phyloP scores from a whole-genome alignment of 176 grass and related monocot species.

The Elaeis guineensis region DNA sequence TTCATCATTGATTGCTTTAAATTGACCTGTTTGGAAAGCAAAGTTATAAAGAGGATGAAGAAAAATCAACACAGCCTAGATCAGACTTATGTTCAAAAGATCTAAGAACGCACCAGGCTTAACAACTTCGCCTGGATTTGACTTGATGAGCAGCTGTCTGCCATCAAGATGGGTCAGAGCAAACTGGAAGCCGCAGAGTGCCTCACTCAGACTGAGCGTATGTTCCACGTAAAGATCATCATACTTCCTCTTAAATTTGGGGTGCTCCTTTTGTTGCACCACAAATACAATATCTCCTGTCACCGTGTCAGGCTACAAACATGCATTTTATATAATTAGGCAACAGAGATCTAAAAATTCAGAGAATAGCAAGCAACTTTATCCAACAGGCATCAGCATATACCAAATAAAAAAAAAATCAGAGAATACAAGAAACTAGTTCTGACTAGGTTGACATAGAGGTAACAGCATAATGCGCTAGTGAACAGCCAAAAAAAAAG shows the following conservation, averaged over 20 bases:
- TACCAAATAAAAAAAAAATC: no score
- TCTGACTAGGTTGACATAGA: no score
- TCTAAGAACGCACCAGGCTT: conserved; percentile 53
- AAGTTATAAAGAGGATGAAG: no score
- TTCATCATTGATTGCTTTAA: conserved; percentile 87
- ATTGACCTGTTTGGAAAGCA: conserved; percentile 41
- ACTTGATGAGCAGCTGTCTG: conserved; percentile 80
- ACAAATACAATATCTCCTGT: conserved; percentile 94
- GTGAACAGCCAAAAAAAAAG: no score
- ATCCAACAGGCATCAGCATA: no score
- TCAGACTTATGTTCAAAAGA: no score
- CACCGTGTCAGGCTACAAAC: conserved; percentile 71
- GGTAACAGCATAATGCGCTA: no score
- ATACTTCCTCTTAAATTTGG: conserved; percentile 80
- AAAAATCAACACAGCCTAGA: no score
- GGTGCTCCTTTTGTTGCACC: conserved; percentile 83
- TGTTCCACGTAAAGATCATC: conserved; percentile 77
- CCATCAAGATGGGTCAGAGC: conserved; percentile 83
- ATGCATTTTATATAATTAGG: no score
- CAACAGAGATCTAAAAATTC: no score
- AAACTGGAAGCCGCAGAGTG: conserved; percentile 90
- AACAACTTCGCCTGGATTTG: conserved; percentile 76
- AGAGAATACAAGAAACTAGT: no score
- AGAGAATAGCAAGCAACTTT: no score
- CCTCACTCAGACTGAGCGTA: conserved; percentile 70